Conservation (phyloP, 1,139 yeast genomes). For the Diutina sp. region DNA sequence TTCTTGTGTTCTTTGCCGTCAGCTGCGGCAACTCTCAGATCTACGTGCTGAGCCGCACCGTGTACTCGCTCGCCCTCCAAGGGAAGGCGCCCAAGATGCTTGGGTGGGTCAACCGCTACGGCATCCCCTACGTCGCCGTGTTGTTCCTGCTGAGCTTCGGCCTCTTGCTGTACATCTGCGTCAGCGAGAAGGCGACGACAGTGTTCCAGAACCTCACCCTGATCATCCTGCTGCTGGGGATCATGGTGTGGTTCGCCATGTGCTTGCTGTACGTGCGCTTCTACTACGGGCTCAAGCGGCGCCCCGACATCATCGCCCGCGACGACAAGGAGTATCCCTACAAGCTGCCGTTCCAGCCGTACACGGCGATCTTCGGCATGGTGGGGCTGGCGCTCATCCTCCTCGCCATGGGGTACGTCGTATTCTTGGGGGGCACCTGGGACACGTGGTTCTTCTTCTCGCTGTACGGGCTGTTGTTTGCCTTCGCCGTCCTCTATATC, state of each 20-base stretch:
- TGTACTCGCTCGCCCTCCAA: conserved; percentile 63
- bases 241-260: conserved; percentile 76
- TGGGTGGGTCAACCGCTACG: conserved; percentile 45
- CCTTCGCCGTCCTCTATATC: conserved; percentile 40
- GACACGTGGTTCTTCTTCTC: conserved; percentile 51
- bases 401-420: conserved; percentile 57
- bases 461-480: conserved; percentile 50
- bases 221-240: conserved; percentile 57
- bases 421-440: conserved; percentile 52
- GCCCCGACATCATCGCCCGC: conserved; percentile 56
- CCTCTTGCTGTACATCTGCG: conserved; percentile 45
- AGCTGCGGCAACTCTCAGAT: conserved; percentile 69
- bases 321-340: conserved; percentile 64
- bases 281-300: conserved; percentile 48
- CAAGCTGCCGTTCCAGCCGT: conserved; percentile 69
- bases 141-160: conserved; percentile 43
- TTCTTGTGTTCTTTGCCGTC: conserved; percentile 62
- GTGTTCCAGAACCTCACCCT: conserved; percentile 56
- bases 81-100: conserved; percentile 55
- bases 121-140: conserved; percentile 67
- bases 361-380: conserved; percentile 55
- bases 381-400: conserved; percentile 42
- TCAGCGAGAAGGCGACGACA: conserved; percentile 43
- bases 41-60: conserved; percentile 68
- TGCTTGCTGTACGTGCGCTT: conserved; percentile 61